Evolutionary conservation across 1,139 yeast species (phyloP), one percentile per base, ranked within the genome.

Genomic region (Blastobotrys arbuscula): DNA sequence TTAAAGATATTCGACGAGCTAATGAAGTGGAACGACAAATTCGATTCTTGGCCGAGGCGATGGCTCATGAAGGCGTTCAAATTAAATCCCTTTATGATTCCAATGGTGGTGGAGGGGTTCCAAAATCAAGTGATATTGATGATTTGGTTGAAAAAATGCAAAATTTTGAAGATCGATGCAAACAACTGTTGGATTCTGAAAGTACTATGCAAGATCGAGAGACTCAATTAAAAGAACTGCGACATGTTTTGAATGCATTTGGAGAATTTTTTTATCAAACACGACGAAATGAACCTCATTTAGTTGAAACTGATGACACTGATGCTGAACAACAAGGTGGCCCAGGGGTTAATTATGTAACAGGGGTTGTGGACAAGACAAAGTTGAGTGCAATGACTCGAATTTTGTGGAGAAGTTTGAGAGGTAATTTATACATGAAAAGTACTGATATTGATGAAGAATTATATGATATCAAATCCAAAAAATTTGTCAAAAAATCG

Each of bases 321-420:
- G 50, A 49, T 5, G 44, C 24, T 15, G 42, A 54, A 36, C 48
- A n/a, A 40, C 18, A 37, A 12, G 9, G 28, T 12, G 18, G 48
- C 31, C 33, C 61, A 45, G 53, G 65, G 9, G 73, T 75, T 23
- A 77, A 73, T 49, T 87, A 85, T 58, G 82, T 90, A 38, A 75
- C 94, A 23, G 98, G 98, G 58, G 87, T 88, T 9, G 84, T 94
- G 45, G 78, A 81, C 53, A 78, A 94, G 51, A 78, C 77, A 23
- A 85, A 85, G 62, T 80, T 84, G 47, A 72, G 74, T 43, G 75
- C 85, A 3, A 72, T 92, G 57, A 95, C 89, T 64, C 86, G 88
- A 59, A 88, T 94, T 48, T 74, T 94, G 55, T 92, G 97, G 97
- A 79, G 98, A 69, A 82, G 82, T 1, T 75, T 92, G 58, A 81